Percentiles rank a stretch among this genome's conserved stretches.
phyloP scores from a whole-genome alignment of 169 alveolate species.

The Theileria sp. region DNA sequence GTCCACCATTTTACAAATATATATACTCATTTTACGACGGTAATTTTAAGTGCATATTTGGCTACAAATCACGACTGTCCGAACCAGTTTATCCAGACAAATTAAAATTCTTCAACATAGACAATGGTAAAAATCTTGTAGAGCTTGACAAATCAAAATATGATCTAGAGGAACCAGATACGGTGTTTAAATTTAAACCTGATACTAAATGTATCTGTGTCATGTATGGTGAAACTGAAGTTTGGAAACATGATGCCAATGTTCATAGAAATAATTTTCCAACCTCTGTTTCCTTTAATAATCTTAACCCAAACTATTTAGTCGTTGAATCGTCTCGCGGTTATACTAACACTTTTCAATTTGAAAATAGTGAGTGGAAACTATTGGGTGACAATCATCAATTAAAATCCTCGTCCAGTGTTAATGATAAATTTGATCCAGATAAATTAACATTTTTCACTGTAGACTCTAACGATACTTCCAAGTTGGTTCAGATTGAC shows the following conservation, averaged over 20 bases:
- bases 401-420: too few species aligned
- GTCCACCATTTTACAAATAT: too few species aligned
- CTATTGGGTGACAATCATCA: not conserved
- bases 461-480: not conserved
- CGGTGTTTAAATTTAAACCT: not conserved
- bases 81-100: not conserved
- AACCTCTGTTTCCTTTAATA: not conserved
- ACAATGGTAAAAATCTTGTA: not conserved
- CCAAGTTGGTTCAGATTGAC: not conserved
- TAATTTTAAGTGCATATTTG: not conserved
- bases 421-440: not conserved
- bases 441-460: not conserved
- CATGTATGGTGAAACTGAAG: not conserved
- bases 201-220: not conserved
- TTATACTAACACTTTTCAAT: not conserved
- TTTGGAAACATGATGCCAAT: not conserved
- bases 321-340: not conserved
- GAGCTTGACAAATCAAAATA: not conserved
- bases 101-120: not conserved
- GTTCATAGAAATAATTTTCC: not conserved
- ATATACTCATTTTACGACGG: not conserved
- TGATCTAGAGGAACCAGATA: not conserved
- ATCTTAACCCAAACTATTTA: not conserved
- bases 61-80: not conserved
- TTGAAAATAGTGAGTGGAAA: not conserved